Evolutionary conservation across 768 basidiomycete genomes (phyloP).

Genomic region (Hydnomerulius pinastri): DNA sequence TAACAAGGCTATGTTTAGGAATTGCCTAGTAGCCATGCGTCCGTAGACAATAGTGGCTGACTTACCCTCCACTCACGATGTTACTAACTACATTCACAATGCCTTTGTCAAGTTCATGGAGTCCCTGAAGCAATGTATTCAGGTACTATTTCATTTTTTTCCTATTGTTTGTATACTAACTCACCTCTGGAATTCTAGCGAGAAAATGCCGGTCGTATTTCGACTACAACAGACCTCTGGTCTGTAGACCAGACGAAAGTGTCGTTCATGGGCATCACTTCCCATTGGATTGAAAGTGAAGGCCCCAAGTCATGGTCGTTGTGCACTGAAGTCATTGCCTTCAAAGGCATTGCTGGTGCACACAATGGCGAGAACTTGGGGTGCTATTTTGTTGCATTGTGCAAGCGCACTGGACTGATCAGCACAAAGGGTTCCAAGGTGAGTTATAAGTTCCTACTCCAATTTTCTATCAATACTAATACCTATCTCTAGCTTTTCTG

Average conservation of each 20-base stretch:
- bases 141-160: slow-evolving; percentile 7
- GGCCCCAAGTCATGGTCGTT: slow-evolving; percentile 24
- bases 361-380: slow-evolving; percentile 32
- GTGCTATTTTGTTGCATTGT: slow-evolving; percentile 23
- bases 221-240: slow-evolving; percentile 17
- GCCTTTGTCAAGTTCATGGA: slow-evolving; percentile 8
- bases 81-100: slow-evolving; percentile 18
- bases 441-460: slow-evolving; percentile 1
- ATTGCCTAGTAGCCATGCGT: slow-evolving; percentile 18
- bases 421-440: slow-evolving; percentile 27
- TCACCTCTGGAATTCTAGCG: slow-evolving; percentile 6
- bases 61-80: slow-evolving; percentile 15
- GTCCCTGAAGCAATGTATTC: slow-evolving; percentile 4
- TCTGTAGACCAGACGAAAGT: slow-evolving; percentile 21
- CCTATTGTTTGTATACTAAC: not conserved
- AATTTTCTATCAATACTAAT: not conserved
- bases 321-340: slow-evolving; percentile 21
- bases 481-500: slow-evolving; percentile 18
- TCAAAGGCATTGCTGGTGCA: slow-evolving; percentile 18
- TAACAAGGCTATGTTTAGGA: slow-evolving; percentile 14
- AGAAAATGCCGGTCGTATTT: slow-evolving; percentile 10
- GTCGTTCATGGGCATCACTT: slow-evolving; percentile 20
- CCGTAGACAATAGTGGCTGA: slow-evolving; percentile 13
- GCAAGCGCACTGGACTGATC: slow-evolving; percentile 23
- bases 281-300: slow-evolving; percentile 22